Evolutionary conservation across 176 grass and related monocot genomes (phyloP).

Genomic region (Areca catechu): DNA sequence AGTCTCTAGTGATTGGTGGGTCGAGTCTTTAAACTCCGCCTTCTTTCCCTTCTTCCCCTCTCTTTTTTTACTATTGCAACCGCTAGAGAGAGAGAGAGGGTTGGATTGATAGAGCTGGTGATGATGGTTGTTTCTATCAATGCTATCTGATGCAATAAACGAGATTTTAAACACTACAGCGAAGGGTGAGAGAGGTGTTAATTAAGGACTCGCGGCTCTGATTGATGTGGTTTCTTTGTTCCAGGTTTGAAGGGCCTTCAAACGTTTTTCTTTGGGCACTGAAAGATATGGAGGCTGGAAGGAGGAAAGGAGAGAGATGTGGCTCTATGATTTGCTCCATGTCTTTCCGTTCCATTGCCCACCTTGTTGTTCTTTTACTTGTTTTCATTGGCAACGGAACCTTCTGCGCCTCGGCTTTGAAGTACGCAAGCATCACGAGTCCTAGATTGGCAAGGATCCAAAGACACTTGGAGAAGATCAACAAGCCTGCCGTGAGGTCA

Average conservation of each 20-base stretch:
- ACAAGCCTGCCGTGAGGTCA: slow-evolving; percentile 45
- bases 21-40: slow-evolving; percentile 18
- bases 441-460: slow-evolving; percentile 49
- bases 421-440: slow-evolving; percentile 17
- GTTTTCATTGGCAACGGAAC: not conserved
- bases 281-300: slow-evolving; percentile 22
- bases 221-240: slow-evolving; percentile 12
- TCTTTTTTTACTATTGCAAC: slow-evolving; percentile 20
- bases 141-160: no score
- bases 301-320: slow-evolving; percentile 8
- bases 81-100: slow-evolving; percentile 1
- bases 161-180: not conserved
- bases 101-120: not conserved
- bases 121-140: no score
- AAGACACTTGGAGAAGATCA: slow-evolving; percentile 50
- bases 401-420: slow-evolving; percentile 1
- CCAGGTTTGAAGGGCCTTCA: not conserved
- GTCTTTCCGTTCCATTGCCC: slow-evolving; percentile 2
- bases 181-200: not conserved
- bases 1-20: slow-evolving; percentile 14
- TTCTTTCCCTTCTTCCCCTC: not conserved
- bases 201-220: slow-evolving; percentile 13
- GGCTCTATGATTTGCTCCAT: slow-evolving; percentile 8
- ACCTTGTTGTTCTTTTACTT: slow-evolving; percentile 21
- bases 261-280: slow-evolving; percentile 10